Evolutionary conservation across 805 yeast species (phyloP), one percentile per base, ranked within the genome.

Genomic region (Candida ulmi): DNA sequence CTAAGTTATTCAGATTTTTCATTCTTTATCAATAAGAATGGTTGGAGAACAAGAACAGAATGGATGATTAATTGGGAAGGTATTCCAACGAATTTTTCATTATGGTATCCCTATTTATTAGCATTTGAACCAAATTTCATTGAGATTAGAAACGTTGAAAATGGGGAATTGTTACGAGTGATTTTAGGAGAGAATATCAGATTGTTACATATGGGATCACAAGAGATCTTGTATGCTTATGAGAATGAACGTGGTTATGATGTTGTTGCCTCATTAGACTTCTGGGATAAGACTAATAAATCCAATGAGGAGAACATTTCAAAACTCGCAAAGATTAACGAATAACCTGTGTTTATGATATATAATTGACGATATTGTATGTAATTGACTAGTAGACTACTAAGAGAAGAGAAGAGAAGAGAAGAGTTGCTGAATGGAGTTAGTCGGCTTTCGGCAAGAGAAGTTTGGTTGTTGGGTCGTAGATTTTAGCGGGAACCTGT

Each of bases 51-150:
- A 16, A 78, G 90, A 46, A 87, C 93, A 33, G 91, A 87, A 37
- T 90, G 96, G 90, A 83, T 90, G 48, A 83, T 93, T 38, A 80
- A 84, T 57, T 93, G 99, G 99, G 98, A 93, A 64, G 97, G 98
- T 28, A 76, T 80, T 37, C 98, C 99, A 6, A 93, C 84, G 55
- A 79, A 82, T 45, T 88, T 93, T 60, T 95, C 97, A 15, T 71
- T 93, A 34, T 88, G 95, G 75, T 91, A 90, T 64, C 99, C 99
- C 4, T 91, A 88, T 57, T 68, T 93, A 39, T 65, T 93, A 37
- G 93, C 96, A 5, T 93, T 93, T 64, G 98, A 91, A 57, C 76
- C 81, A 16, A 83, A 78, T 42, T 88, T 93, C 52, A 87, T 93
- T 58, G 99, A 93, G 65, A 84, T 93, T 35, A 74, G 99, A 43